Conservation (phyloP, 2,329 filamentous ascomycete genomes). For the Hirsutella minnesotensis region DNA sequence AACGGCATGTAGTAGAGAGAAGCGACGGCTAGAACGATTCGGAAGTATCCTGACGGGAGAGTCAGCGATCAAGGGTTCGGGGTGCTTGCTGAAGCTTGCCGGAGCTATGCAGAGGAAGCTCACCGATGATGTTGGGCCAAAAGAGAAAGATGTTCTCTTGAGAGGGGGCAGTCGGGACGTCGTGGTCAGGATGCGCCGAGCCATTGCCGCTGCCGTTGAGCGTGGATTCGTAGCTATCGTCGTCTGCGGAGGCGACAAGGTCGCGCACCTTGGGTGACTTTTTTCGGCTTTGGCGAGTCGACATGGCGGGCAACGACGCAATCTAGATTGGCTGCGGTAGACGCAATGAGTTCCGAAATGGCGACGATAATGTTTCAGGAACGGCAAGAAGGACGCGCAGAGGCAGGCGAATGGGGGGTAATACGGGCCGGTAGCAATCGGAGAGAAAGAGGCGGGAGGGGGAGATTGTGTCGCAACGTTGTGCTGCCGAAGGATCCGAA, state of each 20-base stretch:
- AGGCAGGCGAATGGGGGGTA: too few relatives aligned
- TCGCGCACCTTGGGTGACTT: slow-evolving; percentile 23
- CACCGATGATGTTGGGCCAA: slow-evolving; percentile 73
- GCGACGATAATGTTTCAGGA: too few relatives aligned
- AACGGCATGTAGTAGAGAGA: slow-evolving; percentile 99
- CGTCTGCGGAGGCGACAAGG: slow-evolving; percentile 15
- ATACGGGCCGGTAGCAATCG: too few relatives aligned
- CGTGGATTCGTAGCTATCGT: slow-evolving; percentile 12
- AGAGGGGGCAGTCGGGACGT: slow-evolving; percentile 17
- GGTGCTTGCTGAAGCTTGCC: neutral
- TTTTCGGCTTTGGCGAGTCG: slow-evolving; percentile 25
- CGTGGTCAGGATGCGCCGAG: slow-evolving; percentile 21
- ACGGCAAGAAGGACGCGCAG: too few relatives aligned
- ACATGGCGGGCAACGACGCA: slow-evolving; percentile 17
- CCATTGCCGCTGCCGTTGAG: slow-evolving; percentile 40
- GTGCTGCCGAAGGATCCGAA: too few relatives aligned
- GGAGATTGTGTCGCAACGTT: neutral
- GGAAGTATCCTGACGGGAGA: slow-evolving; percentile 50
- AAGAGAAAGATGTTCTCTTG: slow-evolving; percentile 73
- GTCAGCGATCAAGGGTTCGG: slow-evolving; percentile 6
- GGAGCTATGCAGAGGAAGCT: slow-evolving; percentile 10
- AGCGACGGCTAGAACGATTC: slow-evolving; percentile 71
- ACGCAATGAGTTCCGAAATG: too few relatives aligned
- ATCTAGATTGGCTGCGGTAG: too few relatives aligned
- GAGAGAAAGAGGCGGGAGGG: too few relatives aligned